Percentiles rank a stretch among this genome's conserved stretches.
Conservation (phyloP, 805 yeast species). For the Yarrowia bubula region DNA sequence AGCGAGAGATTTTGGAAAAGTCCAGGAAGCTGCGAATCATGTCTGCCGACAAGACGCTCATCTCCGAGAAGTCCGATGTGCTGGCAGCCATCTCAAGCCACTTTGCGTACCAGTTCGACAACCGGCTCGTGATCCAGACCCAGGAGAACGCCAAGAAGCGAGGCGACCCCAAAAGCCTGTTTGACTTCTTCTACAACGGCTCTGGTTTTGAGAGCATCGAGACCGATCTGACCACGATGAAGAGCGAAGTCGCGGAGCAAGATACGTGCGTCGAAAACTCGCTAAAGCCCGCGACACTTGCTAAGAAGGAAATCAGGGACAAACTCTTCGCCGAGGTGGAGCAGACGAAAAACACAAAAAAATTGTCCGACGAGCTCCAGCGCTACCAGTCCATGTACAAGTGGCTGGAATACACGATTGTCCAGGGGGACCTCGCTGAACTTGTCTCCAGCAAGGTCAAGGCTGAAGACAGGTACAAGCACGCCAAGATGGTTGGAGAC, state of each 20-base stretch:
- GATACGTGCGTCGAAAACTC: constrained; percentile 43
- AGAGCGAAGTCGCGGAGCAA: constrained; percentile 44
- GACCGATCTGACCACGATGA: constrained; percentile 43
- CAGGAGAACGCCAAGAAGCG: constrained; percentile 91
- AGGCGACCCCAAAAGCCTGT: constrained; percentile 70
- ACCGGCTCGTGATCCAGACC: constrained; percentile 87
- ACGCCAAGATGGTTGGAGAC: neutral
- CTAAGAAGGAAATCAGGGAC: constrained; percentile 31
- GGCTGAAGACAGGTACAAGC: neutral
- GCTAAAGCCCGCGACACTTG: constrained; percentile 43
- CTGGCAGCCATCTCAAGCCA: constrained; percentile 66
- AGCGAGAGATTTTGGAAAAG: constrained; percentile 61
- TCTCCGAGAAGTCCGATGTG: constrained; percentile 62
- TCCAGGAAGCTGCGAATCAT: constrained; percentile 54
- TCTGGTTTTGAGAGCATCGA: constrained; percentile 64
- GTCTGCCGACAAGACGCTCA: constrained; percentile 49
- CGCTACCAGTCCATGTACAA: neutral
- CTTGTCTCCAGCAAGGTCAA: neutral
- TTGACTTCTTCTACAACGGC: constrained; percentile 75
- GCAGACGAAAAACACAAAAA: neutral
- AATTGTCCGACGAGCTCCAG: neutral
- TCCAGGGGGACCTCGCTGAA: neutral
- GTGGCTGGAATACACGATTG: neutral
- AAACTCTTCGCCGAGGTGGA: constrained; percentile 5
- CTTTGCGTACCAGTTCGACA: constrained; percentile 76